Base-by-base conservation (phyloP, 2,329 filamentous ascomycete genomes). In the Aspergillus nomiae region DNA sequence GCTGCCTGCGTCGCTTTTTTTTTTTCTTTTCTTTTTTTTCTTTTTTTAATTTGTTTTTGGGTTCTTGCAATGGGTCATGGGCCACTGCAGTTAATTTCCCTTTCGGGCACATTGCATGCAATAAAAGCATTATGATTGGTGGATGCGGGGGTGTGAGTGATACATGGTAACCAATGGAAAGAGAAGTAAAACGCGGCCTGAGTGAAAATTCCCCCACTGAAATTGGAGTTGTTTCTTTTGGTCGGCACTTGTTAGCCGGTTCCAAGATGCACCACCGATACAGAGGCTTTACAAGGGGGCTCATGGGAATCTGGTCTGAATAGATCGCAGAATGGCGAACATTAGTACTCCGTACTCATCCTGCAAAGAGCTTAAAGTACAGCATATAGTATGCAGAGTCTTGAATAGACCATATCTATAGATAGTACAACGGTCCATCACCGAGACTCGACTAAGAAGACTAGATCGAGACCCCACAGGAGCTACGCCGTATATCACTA, bases 111-210 rank as follows among this genome's bases (percentile, higher is more conserved):
- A 56, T 26, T 65, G 65, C 66, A 68, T 21, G 60, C 30, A 46
- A 36, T 41, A 11, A 66, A 63, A 66, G 63, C 58, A 68, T 60
- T 51, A n/a, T 68, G 59, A 66, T 66, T 68, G 64, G 64, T 16
- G 46, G 38, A 16, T 8, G 21, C 34, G 16, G 38, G 34, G 30
- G 57, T 53, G 32, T 38, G 56, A 46, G n/a, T 43, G 16, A 32
- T 14, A 36, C 36, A 54, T 56, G 57, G 60, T 55, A 65, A 43
- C 54, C 53, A 63, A 65, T 60, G 10, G 30, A 24, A 56, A 21
- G 41, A 50, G 53, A 55, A 16, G 38, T 54, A 45, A 59, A 54
- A 45, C 34, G 38, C 26, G n/a, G 38, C 46, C n/a, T 53, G 16
- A 30, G 21, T 55, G 11, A 51, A 9, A 38, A 59, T 45, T 32